phyloP scores from a whole-genome alignment of 768 basidiomycete species.

The Neoboletus subvelutipes region DNA sequence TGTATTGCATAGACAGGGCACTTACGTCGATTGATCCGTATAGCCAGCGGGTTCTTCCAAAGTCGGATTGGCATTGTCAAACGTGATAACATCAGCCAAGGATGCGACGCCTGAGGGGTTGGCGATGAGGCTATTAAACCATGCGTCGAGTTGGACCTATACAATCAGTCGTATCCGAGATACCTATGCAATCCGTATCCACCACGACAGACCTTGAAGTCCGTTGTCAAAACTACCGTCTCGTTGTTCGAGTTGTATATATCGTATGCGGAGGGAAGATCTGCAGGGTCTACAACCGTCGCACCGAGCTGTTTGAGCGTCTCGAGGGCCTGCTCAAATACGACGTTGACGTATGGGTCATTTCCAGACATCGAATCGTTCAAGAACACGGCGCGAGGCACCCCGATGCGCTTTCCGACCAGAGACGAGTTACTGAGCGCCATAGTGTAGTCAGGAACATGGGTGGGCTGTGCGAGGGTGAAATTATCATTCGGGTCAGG shows the following conservation, averaged over 20 bases:
- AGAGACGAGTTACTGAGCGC: slow-evolving; percentile 51
- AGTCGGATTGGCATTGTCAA: slow-evolving; percentile 49
- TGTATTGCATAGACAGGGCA: slow-evolving; percentile 17
- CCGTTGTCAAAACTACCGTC: slow-evolving; percentile 49
- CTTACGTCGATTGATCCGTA: slow-evolving; percentile 35
- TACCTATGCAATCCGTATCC: not conserved
- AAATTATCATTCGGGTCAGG: slow-evolving; percentile 54
- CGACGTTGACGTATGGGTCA: slow-evolving; percentile 33
- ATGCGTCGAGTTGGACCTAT: slow-evolving; percentile 55
- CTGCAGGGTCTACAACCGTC: slow-evolving; percentile 60
- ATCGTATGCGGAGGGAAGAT: slow-evolving; percentile 56
- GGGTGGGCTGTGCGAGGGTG: slow-evolving; percentile 50
- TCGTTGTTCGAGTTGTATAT: slow-evolving; percentile 51
- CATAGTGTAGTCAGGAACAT: slow-evolving; percentile 54
- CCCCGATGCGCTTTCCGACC: slow-evolving; percentile 52
- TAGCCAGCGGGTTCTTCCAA: slow-evolving; percentile 45
- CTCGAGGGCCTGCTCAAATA: slow-evolving; percentile 42
- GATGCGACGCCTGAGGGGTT: slow-evolving; percentile 61
- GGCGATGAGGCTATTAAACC: slow-evolving; percentile 43
- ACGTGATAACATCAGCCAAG: slow-evolving; percentile 56
- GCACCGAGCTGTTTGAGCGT: slow-evolving; percentile 41
- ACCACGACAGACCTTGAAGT: slow-evolving; percentile 53
- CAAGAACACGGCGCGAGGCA: slow-evolving; percentile 42
- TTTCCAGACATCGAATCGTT: slow-evolving; percentile 27
- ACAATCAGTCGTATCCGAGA: not conserved